phyloP scores from a whole-genome alignment of 306 rosid species.

The Betula pendula region DNA sequence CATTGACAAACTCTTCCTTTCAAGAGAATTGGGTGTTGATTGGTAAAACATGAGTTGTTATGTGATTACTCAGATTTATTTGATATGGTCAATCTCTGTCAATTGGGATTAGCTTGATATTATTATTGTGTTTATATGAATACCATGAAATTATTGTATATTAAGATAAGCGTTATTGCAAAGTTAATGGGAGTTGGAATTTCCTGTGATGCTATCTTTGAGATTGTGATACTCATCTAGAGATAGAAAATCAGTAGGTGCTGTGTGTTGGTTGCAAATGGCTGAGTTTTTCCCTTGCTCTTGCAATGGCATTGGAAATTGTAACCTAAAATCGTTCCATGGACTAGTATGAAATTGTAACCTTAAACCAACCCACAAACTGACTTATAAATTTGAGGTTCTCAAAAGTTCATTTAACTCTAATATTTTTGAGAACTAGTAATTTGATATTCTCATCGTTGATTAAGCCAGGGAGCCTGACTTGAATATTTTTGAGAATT shows the following conservation, averaged over 20 bases:
- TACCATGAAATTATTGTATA: background rate
- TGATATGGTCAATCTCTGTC: background rate
- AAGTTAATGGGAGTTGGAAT: background rate
- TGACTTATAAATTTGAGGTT: background rate
- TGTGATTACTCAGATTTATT: constrained; percentile 5
- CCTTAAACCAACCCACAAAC: background rate
- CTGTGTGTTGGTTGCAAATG: background rate
- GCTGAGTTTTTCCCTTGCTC: background rate
- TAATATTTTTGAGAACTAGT: background rate
- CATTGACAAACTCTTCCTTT: constrained; percentile 69
- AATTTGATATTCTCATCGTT: background rate
- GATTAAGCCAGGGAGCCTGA: background rate
- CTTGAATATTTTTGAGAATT: background rate
- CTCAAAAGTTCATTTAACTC: background rate
- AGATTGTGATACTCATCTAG: no score
- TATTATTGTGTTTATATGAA: background rate
- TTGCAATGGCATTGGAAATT: background rate
- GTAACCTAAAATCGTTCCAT: background rate
- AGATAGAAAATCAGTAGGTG: background rate
- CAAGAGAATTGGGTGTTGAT: constrained; percentile 80
- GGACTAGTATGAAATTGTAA: background rate
- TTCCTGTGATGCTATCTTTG: background rate
- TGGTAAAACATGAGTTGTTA: constrained; percentile 57
- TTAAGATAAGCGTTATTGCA: background rate
- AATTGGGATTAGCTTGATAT: background rate